These are phyloP conservation scores for Lepidium didymum DNA, from an alignment of 345 rosid genomes.

Conservation along the genomic window DNA sequence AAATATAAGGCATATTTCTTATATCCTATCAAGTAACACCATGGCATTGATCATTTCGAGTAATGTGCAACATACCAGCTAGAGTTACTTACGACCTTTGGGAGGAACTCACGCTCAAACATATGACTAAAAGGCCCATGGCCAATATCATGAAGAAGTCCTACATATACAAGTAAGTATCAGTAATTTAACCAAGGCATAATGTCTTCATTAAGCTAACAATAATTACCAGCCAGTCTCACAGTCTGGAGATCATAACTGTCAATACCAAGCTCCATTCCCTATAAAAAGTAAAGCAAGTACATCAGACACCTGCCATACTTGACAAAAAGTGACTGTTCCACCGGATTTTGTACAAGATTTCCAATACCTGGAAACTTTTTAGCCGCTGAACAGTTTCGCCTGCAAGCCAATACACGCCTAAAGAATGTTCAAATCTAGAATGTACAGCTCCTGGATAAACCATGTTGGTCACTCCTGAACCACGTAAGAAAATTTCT, in stretches of 20 bases:
- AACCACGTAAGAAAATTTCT: conserved; percentile 6
- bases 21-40: not conserved
- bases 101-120: conserved; percentile 90
- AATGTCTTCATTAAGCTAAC: not conserved
- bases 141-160: conserved; percentile 91
- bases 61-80: conserved; percentile 47
- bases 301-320: not conserved
- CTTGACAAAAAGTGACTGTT: not conserved
- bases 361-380: conserved; percentile 46
- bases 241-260: conserved; percentile 74
- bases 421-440: conserved; percentile 92
- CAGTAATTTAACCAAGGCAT: not conserved
- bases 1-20: not conserved
- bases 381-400: conserved; percentile 61
- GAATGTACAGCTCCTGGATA: conserved; percentile 94
- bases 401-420: conserved; percentile 86
- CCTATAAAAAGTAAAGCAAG: conserved; percentile 36
- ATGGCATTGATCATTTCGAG: conserved; percentile 5
- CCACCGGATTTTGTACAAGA: not conserved
- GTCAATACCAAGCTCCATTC: conserved; percentile 76
- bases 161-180: conserved; percentile 31
- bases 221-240: conserved; percentile 68
- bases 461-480: conserved; percentile 73
- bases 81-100: conserved; percentile 40
- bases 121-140: conserved; percentile 96